These are phyloP conservation scores for Arabis alpina DNA, from an alignment of 345 rosid genomes.

Conservation along the genomic window DNA sequence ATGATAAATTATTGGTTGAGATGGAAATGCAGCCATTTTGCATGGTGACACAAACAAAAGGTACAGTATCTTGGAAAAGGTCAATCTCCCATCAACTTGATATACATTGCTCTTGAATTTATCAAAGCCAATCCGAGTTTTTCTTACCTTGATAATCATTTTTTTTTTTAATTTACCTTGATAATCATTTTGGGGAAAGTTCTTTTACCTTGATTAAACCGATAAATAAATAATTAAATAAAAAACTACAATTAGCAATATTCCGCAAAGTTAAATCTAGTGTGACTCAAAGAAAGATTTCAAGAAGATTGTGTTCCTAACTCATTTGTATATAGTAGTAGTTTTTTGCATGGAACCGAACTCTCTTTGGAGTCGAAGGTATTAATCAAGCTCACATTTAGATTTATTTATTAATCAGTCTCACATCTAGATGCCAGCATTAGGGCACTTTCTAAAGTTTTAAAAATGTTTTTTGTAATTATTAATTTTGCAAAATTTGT, in stretches of 20 bases:
- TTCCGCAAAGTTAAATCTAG: not conserved
- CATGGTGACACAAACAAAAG: conserved; percentile 33
- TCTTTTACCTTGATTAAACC: too few relatives aligned
- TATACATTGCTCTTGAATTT: too few relatives aligned
- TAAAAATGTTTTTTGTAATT: not conserved
- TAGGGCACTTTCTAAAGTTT: not conserved
- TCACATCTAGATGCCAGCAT: conserved; percentile 16
- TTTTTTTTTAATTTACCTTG: too few relatives aligned
- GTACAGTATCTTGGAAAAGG: conserved; percentile 27
- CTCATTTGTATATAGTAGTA: not conserved
- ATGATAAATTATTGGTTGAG: conserved; percentile 33
- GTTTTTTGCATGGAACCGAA: not conserved
- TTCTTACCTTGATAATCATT: too few relatives aligned
- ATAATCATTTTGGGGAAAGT: too few relatives aligned
- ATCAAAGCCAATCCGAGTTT: too few relatives aligned
- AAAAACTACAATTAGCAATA: not conserved
- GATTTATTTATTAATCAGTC: not conserved
- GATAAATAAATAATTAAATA: too few relatives aligned
- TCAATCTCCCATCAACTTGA: conserved; percentile 11
- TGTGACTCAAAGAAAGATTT: not conserved
- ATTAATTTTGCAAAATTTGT: not conserved
- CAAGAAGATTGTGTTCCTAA: not conserved
- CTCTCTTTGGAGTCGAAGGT: conserved; percentile 1
- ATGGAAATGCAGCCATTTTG: conserved; percentile 37
- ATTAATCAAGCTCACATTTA: not conserved